phyloP scores from a whole-genome alignment of 1,284 basidiomycete species.

The Erythrobasidium hasegawianum region DNA sequence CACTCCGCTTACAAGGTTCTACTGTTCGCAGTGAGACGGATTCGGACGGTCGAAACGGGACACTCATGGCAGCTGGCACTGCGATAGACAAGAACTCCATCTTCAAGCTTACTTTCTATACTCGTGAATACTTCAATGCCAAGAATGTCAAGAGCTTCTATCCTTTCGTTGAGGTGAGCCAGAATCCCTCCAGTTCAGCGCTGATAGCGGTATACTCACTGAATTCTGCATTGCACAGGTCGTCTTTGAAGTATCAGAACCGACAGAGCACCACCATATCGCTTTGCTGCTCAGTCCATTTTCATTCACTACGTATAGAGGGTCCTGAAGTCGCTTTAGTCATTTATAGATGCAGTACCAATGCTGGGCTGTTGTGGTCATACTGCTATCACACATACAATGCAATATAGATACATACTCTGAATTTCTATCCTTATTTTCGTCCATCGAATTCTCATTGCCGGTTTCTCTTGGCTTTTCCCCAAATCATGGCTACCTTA shows the following conservation, averaged over 20 bases:
- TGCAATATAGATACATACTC: no score
- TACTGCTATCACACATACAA: no score
- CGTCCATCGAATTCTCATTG: no score
- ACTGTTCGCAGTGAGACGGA: conserved; percentile 42
- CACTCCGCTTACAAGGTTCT: not conserved
- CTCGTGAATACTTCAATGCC: conserved; percentile 43
- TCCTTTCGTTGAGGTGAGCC: conserved; percentile 45
- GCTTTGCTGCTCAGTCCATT: conserved; percentile 86
- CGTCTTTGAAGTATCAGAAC: conserved; percentile 45
- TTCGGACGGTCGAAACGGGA: conserved; percentile 44
- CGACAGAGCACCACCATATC: conserved; percentile 54
- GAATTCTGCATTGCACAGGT: conserved; percentile 34
- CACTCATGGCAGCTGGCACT: conserved; percentile 37
- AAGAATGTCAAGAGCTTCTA: conserved; percentile 45
- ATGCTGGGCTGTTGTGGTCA: no score
- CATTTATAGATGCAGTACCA: no score
- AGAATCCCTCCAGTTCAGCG: not conserved
- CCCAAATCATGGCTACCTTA: conserved; percentile 50
- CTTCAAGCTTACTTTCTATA: conserved; percentile 48
- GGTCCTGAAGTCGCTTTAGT: conserved; percentile 48
- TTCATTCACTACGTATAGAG: conserved; percentile 87
- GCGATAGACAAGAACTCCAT: conserved; percentile 42
- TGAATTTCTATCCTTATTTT: no score
- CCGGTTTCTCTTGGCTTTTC: no score
- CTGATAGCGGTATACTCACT: not conserved